A percentile compares a stretch with the other conserved stretches of the same genome.
Conservation (phyloP, 2,329 filamentous ascomycete species). For the Colletotrichum destructivum region DNA sequence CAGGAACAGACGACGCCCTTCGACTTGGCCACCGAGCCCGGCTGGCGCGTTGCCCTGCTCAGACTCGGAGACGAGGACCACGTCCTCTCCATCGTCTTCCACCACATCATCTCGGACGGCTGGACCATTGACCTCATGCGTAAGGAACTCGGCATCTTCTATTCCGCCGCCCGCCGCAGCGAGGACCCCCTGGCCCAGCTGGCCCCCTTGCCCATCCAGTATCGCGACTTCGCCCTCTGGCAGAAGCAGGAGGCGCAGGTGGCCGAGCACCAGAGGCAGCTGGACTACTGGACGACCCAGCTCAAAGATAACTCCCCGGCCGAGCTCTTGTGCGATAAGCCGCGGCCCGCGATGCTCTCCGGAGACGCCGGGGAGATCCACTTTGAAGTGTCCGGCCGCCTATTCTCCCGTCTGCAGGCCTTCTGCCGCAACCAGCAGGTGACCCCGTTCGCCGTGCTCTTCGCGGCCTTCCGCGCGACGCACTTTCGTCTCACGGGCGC, state of each 20-base stretch:
- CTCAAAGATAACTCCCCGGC: slow-evolving; percentile 4
- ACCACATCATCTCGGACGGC: slow-evolving; percentile 24
- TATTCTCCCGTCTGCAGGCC: not conserved
- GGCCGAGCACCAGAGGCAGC: slow-evolving; percentile 9
- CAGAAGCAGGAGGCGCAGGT: slow-evolving; percentile 10
- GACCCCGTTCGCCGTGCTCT: slow-evolving; percentile 12
- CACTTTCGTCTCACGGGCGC: slow-evolving; percentile 10
- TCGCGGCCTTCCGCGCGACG: slow-evolving; percentile 9
- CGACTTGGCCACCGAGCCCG: slow-evolving; percentile 1
- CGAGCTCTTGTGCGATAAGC: slow-evolving; percentile 13
- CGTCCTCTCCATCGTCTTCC: slow-evolving; percentile 5
- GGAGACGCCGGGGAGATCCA: slow-evolving; percentile 2
- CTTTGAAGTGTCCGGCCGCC: not conserved
- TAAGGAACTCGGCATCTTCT: slow-evolving; percentile 10
- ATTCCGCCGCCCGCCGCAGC: not conserved
- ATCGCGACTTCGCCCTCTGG: slow-evolving; percentile 20
- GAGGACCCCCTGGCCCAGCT: not conserved
- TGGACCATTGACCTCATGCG: slow-evolving; percentile 17
- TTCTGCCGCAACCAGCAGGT: slow-evolving; percentile 10
- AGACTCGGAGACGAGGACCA: not conserved
- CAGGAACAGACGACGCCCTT: slow-evolving; percentile 16
- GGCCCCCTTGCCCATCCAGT: not conserved
- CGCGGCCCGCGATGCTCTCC: slow-evolving; percentile 9
- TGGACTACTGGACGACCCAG: slow-evolving; percentile 14
- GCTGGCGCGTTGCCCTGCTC: slow-evolving; percentile 8